Conservation (phyloP, 495 filamentous ascomycete genomes). For the Jackrogersella minutella region DNA sequence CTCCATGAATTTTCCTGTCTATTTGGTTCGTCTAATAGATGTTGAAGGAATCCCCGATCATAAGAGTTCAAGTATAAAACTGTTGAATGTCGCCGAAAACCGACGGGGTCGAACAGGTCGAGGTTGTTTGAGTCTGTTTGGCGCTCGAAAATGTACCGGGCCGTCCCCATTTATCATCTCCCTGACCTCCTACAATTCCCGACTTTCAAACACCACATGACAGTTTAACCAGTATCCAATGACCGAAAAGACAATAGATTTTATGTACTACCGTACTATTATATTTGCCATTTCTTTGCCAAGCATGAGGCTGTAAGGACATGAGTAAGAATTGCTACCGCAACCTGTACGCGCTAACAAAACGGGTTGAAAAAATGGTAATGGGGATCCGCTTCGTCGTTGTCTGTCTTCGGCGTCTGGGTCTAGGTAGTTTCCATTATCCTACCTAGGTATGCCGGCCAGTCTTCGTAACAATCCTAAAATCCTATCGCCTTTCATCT, state of each 20-base stretch:
- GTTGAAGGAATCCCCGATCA: constrained; percentile 12
- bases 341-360: constrained; percentile 18
- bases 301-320: constrained; percentile 37
- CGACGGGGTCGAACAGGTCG: neutral
- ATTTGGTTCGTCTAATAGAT: constrained; percentile 12
- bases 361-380: constrained; percentile 1
- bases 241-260: neutral
- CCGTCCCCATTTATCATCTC: constrained; percentile 25
- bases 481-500: too few relatives aligned
- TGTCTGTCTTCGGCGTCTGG: constrained; percentile 27
- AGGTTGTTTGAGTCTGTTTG: constrained; percentile 13
- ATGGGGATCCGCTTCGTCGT: constrained; percentile 14
- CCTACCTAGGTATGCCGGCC: constrained; percentile 7
- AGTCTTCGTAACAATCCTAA: constrained; percentile 16
- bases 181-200: constrained; percentile 40
- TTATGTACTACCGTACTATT: neutral
- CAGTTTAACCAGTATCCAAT: constrained; percentile 16
- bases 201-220: constrained; percentile 40
- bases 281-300: constrained; percentile 18
- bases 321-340: constrained; percentile 36
- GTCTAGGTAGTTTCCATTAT: neutral
- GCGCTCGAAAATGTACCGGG: constrained; percentile 42
- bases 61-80: constrained; percentile 20
- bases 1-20: constrained; percentile 4
- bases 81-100: constrained; percentile 24